Base-by-base conservation (phyloP, 2,329 filamentous ascomycete genomes). In the Cladophialophora yegresii region DNA sequence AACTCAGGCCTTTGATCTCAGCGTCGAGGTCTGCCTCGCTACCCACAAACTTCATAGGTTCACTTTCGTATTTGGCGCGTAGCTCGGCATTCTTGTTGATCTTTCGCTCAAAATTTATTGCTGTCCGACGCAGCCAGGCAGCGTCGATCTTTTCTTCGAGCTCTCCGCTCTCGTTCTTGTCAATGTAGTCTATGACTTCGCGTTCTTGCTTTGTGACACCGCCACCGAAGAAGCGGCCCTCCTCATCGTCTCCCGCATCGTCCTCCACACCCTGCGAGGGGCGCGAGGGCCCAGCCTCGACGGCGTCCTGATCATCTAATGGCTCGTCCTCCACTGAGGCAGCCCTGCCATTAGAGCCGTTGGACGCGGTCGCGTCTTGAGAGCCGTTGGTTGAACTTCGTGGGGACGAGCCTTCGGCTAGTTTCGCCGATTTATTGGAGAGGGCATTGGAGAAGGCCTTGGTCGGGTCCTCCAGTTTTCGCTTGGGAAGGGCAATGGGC, bases 211-310 rank as follows among this genome's bases (percentile, higher is more conserved):
- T 84, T 28, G 89, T 91, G 71, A 99, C 89, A 36, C 95, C 95
- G 60, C 92, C 91, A 50, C 93, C 95, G 72, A 97, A 99, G 81
- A 99, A 99, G 10, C 95, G 88, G 0, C 93, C 95, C 69, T 96
- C 95, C 59, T 96, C 92, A 71, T 96, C 93, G 70, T 93, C 90
- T 8, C 76, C 80, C 77, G 84, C 80, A 54, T 86, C 83, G 40
- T 83, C 79, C 59, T 82, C 83, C 28, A 84, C 81, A 67, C 85
- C 85, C 47, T 77, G 76, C 6, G 81, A 81, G 13, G 85, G 83
- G 40, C 84, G 78, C 50, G 85, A 81, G 0, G 83, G 83, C 0
- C 83, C 84, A 1, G 84, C 81, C 66, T 79, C 78, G 30, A 76
- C 77, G 23, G 81, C 81, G 43, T 82, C 81, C 20, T 77, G 77